Conservation (phyloP, 139 green algal genomes). For the Closterium sp. region DNA sequence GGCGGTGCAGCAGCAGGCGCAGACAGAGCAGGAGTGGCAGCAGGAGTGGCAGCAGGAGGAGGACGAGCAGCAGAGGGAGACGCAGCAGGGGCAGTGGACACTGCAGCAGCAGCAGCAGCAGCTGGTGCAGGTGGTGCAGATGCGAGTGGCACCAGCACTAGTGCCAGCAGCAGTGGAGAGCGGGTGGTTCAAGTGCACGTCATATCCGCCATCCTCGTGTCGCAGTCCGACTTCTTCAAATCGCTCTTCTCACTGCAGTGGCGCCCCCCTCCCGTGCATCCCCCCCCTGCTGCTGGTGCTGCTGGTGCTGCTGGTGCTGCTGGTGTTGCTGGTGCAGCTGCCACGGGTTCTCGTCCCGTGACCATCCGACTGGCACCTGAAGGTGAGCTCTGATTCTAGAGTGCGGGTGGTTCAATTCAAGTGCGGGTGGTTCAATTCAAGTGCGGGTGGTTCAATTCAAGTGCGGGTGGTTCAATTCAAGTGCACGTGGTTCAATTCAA, state of each 20-base stretch:
- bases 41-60: neutral
- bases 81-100: neutral
- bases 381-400: too few relatives aligned
- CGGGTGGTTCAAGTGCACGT: neutral
- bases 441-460: too few relatives aligned
- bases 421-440: too few relatives aligned
- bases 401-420: too few relatives aligned
- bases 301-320: too few relatives aligned
- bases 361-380: neutral
- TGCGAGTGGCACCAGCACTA: neutral
- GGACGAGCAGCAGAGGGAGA: neutral
- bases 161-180: too few relatives aligned
- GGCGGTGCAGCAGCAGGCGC: neutral
- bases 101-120: neutral
- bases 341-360: too few relatives aligned
- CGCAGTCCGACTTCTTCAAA: conserved; percentile 7
- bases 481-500: too few relatives aligned
- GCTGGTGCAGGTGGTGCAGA: neutral
- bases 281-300: too few relatives aligned
- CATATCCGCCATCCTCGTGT: conserved; percentile 8
- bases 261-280: neutral
- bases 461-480: too few relatives aligned
- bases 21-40: neutral
- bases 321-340: too few relatives aligned
- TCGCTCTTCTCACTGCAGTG: conserved; percentile 1